Evolutionary conservation across 495 filamentous ascomycete genomes (phyloP).

Genomic region (Clohesyomyces aquaticus): DNA sequence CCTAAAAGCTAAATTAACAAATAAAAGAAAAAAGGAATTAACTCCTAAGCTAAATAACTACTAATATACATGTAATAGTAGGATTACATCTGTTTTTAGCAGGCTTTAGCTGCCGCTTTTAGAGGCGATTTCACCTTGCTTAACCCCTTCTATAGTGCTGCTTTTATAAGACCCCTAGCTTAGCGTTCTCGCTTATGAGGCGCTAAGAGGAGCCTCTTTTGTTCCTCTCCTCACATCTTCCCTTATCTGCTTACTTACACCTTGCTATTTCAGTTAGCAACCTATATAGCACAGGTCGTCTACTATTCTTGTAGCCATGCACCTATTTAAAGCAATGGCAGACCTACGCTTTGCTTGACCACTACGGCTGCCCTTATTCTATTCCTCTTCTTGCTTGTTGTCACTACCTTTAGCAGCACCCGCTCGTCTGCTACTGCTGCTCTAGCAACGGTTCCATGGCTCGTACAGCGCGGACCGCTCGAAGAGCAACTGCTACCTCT

Average conservation of each 20-base stretch:
- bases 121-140: conserved; percentile 15
- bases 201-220: too few relatives aligned
- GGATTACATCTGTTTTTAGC: conserved; percentile 4
- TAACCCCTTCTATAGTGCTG: conserved; percentile 2
- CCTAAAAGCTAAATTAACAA: too few relatives aligned
- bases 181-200: not conserved
- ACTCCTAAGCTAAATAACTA: too few relatives aligned
- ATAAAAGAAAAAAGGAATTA: too few relatives aligned
- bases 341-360: conserved; percentile 10
- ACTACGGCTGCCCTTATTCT: not conserved
- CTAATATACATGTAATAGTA: conserved; percentile 1
- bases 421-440: conserved; percentile 6
- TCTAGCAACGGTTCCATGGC: not conserved
- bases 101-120: conserved; percentile 20
- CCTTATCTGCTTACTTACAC: not conserved
- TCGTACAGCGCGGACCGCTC: not conserved
- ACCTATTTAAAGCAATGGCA: conserved; percentile 15
- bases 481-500: not conserved
- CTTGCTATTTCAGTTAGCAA: not conserved
- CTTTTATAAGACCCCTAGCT: conserved; percentile 6
- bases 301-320: conserved; percentile 2
- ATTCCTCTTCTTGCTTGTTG: conserved; percentile 4
- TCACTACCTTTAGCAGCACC: conserved; percentile 10
- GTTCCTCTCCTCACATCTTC: too few relatives aligned
- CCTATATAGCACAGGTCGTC: too few relatives aligned